These are phyloP conservation scores for Clavispora asparagi DNA, from an alignment of 805 yeast genomes.

Conservation along the genomic window DNA sequence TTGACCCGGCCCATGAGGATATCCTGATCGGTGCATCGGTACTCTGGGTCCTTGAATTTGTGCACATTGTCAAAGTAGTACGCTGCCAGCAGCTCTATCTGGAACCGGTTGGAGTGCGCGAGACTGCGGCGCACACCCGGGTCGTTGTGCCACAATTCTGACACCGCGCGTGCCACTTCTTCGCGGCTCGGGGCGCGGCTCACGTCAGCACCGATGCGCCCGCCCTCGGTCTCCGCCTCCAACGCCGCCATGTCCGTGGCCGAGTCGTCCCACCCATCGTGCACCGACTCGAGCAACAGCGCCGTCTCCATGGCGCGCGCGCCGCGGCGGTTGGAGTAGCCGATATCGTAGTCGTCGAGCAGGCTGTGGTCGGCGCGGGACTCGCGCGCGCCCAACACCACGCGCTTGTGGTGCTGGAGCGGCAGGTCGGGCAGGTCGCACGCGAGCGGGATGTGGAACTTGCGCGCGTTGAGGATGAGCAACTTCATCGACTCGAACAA, in stretches of 20 bases:
- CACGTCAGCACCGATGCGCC: constrained; percentile 21
- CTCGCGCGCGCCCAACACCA: constrained; percentile 46
- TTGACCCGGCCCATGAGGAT: constrained; percentile 87
- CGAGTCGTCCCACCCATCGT: background rate
- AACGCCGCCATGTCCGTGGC: background rate
- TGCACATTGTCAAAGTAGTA: constrained; percentile 75
- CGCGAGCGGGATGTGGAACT: constrained; percentile 55
- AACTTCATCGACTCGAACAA: constrained; percentile 77
- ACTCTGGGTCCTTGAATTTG: constrained; percentile 58
- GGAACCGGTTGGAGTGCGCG: constrained; percentile 67
- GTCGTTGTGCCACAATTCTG: constrained; percentile 64
- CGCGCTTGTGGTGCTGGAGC: constrained; percentile 43
- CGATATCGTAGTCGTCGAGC: constrained; percentile 12
- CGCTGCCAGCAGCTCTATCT: constrained; percentile 75
- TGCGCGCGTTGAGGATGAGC: constrained; percentile 70
- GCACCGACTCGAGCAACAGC: background rate
- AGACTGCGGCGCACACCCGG: constrained; percentile 58
- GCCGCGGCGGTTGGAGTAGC: constrained; percentile 4
- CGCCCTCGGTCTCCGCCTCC: background rate
- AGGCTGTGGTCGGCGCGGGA: constrained; percentile 3
- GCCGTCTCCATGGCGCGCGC: background rate
- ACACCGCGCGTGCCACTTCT: constrained; percentile 70
- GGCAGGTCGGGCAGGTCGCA: constrained; percentile 52
- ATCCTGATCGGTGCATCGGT: constrained; percentile 74
- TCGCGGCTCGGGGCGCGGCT: constrained; percentile 21